Percentiles rank a stretch among this genome's conserved stretches.
phyloP scores from a whole-genome alignment of 805 yeast species.

The Spencermartinsiella europaea region DNA sequence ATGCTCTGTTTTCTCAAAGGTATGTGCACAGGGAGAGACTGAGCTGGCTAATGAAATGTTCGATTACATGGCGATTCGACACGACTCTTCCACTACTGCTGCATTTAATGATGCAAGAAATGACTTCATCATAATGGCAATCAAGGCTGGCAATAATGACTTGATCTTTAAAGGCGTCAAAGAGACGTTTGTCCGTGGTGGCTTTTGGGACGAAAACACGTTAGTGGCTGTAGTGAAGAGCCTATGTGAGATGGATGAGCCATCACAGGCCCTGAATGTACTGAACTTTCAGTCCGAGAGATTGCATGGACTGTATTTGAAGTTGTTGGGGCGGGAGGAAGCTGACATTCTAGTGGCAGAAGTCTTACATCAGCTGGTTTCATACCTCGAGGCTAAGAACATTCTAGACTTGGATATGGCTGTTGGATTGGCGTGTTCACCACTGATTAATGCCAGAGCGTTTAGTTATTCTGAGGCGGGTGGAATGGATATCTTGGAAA shows the following conservation, averaged over 20 bases:
- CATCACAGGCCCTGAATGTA: slow-evolving; percentile 27
- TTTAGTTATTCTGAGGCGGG: slow-evolving; percentile 13
- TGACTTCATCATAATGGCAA: slow-evolving; percentile 22
- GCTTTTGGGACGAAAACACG: slow-evolving; percentile 30
- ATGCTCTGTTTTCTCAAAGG: slow-evolving; percentile 20
- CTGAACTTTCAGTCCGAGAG: slow-evolving; percentile 24
- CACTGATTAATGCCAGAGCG: slow-evolving; percentile 16
- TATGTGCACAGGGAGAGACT: slow-evolving; percentile 15
- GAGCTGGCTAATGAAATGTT: slow-evolving; percentile 28
- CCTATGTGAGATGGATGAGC: slow-evolving; percentile 15
- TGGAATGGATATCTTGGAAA: slow-evolving; percentile 19
- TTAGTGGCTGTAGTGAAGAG: slow-evolving; percentile 18
- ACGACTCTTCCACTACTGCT: slow-evolving; percentile 3
- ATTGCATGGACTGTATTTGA: background rate
- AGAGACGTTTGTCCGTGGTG: slow-evolving; percentile 27
- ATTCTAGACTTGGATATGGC: slow-evolving; percentile 15
- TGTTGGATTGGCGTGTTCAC: slow-evolving; percentile 14
- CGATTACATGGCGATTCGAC: slow-evolving; percentile 22
- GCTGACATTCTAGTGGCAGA: slow-evolving; percentile 8
- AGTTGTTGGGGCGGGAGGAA: slow-evolving; percentile 3
- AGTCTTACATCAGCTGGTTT: slow-evolving; percentile 7
- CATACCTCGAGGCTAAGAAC: slow-evolving; percentile 4
- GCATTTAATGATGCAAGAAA: slow-evolving; percentile 22
- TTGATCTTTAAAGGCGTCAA: slow-evolving; percentile 25
- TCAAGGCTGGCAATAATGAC: slow-evolving; percentile 15